A percentile compares a stretch with the other conserved stretches of the same genome.
Evolutionary conservation across 164 flowering plant genomes (phyloP).

Genomic region (Platanus orientalis): DNA sequence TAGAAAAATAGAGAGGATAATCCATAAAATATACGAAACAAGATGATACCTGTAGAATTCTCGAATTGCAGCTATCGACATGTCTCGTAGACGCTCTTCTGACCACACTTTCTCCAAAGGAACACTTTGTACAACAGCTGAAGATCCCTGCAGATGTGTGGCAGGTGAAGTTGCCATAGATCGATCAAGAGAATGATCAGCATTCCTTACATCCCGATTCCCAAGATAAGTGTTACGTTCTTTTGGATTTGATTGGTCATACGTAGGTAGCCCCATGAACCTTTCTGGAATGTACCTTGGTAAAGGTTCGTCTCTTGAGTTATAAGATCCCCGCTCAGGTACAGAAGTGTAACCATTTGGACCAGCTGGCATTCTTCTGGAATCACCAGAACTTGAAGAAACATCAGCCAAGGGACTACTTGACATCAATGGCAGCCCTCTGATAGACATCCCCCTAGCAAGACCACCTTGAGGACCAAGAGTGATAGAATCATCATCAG

Average conservation of each 20-base stretch:
- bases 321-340: conserved; percentile 38
- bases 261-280: conserved; percentile 23
- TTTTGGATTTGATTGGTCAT: conserved; percentile 44
- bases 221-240: conserved; percentile 41
- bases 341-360: conserved; percentile 54
- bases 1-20: not conserved
- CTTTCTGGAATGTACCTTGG: conserved; percentile 48
- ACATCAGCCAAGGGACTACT: conserved; percentile 33
- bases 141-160: conserved; percentile 16
- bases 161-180: conserved; percentile 28
- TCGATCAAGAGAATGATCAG: conserved; percentile 34
- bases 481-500: conserved; percentile 69
- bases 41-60: conserved; percentile 64
- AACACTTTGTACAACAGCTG: conserved; percentile 19
- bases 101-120: conserved; percentile 36
- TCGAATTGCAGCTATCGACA: conserved; percentile 52
- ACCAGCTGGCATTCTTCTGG: conserved; percentile 49
- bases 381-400: conserved; percentile 37
- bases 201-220: conserved; percentile 13
- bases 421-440: conserved; percentile 52
- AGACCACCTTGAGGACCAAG: conserved; percentile 98
- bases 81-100: conserved; percentile 47
- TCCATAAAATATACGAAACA: not conserved
- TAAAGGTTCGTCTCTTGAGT: conserved; percentile 40
- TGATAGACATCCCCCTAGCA: conserved; percentile 77